Base-by-base conservation (phyloP, 2,329 filamentous ascomycete genomes). In the Chaetomiaceae sp. region DNA sequence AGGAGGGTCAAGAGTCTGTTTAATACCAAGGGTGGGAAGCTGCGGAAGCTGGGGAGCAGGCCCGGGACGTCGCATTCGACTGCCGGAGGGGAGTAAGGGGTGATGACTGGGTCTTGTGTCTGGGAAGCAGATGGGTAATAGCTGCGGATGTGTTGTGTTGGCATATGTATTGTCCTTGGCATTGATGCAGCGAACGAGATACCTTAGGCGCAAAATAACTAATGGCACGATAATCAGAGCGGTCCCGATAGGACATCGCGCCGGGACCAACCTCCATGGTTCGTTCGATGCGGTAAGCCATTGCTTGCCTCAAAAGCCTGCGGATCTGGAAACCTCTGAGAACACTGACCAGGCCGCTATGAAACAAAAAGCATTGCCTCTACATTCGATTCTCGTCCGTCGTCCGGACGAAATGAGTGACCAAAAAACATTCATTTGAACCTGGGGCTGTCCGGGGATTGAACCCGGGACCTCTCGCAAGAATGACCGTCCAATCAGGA, bases 1-100 rank as follows among this genome's bases (percentile, higher is more conserved):
- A 79, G 84, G 62, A 79, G 81, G 54, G 84, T 90, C 54, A 87
- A 87, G 75, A 88, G 84, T 64, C 69, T 88, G 43, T 83, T 90
- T 63, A 83, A 87, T 57, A 76, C 81, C 6, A 89, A 87, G 67
- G 77, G 76, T 1, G 72, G 75, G 8, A 84, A 79, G 64, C 67
- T 76, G 48, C 72, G 60, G 59, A 57, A 59, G 51, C 11, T 58
- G 39, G 55, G 48, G 20, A 60, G 59, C 48, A 38, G 61, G 54
- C 63, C 63, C 4, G 63, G 63, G 20, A 63, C 63, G 23, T 48
- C 59, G 27, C 59, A 62, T 47, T 62, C 60, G 11, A 60, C n/a
- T 27, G 50, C 39, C 11, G 47, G 48, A 4, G 54, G 51, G 22
- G 57, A 54, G 46, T 49, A 39, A 14, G 38, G 29, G 38, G 12